Evolutionary conservation across 176 grass and related monocot species (phyloP).

Genomic region (Cenchrus americanus): DNA sequence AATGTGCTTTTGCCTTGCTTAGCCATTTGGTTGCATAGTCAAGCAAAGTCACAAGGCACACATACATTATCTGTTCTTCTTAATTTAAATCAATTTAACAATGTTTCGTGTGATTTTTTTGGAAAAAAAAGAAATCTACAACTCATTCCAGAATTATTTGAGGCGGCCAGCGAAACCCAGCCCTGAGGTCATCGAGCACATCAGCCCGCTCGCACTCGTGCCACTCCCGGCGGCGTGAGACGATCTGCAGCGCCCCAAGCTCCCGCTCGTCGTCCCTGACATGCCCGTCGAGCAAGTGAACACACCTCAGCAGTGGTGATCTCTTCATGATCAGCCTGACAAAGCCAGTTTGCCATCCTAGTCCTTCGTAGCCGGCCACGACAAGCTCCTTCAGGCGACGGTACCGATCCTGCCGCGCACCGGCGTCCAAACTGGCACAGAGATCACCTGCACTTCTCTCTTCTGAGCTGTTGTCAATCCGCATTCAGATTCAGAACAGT

Average conservation of each 20-base stretch:
- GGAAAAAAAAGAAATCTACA: background rate
- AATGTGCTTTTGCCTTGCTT: conserved; percentile 17
- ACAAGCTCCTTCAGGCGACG: conserved; percentile 8
- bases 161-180: background rate
- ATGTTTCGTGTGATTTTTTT: background rate
- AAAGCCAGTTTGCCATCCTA: conserved; percentile 5
- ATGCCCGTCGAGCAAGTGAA: conserved; percentile 29
- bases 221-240: background rate
- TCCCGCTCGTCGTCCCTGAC: background rate
- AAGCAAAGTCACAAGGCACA: conserved; percentile 17
- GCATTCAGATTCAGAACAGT: background rate
- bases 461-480: conserved; percentile 27
- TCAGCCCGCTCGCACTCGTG: conserved; percentile 29
- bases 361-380: conserved; percentile 12
- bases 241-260: background rate
- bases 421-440: background rate
- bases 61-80: background rate
- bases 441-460: background rate
- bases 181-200: background rate
- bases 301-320: background rate
- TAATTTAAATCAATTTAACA: background rate
- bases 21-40: background rate
- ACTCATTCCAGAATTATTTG: conserved; percentile 20
- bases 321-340: conserved; percentile 22
- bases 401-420: background rate